A percentile compares a stretch with the other conserved stretches of the same genome.
Conservation (phyloP, 352 stramenopile genomes). For the Phytophthora lateralis region DNA sequence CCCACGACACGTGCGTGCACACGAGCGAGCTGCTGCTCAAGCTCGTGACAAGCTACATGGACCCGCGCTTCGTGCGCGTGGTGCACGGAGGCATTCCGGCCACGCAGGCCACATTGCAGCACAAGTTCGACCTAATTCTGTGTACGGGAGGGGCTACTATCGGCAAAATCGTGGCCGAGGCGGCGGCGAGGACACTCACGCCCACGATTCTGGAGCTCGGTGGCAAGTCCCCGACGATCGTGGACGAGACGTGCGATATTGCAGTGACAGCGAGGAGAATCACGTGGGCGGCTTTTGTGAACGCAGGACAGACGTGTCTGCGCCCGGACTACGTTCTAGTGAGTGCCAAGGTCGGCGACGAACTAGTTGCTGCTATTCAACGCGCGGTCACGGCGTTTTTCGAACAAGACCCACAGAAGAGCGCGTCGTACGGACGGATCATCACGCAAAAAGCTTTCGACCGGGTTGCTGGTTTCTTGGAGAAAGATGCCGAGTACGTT, state of each 20-base stretch:
- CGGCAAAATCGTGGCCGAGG: conserved; percentile 89
- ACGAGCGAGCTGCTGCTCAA: conserved; percentile 54
- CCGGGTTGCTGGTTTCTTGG: conserved; percentile 58
- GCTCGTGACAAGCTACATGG: conserved; percentile 63
- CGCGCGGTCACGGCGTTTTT: conserved; percentile 57
- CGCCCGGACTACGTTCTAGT: conserved; percentile 94
- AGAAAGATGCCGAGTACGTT: conserved; percentile 62
- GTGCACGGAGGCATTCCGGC: conserved; percentile 79
- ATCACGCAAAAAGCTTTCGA: conserved; percentile 65
- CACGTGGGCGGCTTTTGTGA: conserved; percentile 86
- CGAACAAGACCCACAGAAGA: conserved; percentile 51
- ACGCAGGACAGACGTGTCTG: conserved; percentile 95
- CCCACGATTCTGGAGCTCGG: conserved; percentile 94
- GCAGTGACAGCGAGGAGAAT: conserved; percentile 77
- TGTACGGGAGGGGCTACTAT: conserved; percentile 74
- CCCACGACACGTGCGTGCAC: conserved; percentile 64
- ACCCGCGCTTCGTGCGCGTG: conserved; percentile 67
- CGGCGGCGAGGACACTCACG: conserved; percentile 93
- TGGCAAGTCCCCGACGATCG: conserved; percentile 90
- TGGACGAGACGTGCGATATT: conserved; percentile 73
- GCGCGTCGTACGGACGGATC: conserved; percentile 59
- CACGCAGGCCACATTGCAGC: conserved; percentile 68
- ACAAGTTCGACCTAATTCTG: conserved; percentile 82
- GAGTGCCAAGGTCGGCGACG: conserved; percentile 67
- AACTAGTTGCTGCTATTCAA: conserved; percentile 51